These are phyloP conservation scores for Ogataea neopini DNA, from an alignment of 805 yeast genomes.

Conservation along the genomic window DNA sequence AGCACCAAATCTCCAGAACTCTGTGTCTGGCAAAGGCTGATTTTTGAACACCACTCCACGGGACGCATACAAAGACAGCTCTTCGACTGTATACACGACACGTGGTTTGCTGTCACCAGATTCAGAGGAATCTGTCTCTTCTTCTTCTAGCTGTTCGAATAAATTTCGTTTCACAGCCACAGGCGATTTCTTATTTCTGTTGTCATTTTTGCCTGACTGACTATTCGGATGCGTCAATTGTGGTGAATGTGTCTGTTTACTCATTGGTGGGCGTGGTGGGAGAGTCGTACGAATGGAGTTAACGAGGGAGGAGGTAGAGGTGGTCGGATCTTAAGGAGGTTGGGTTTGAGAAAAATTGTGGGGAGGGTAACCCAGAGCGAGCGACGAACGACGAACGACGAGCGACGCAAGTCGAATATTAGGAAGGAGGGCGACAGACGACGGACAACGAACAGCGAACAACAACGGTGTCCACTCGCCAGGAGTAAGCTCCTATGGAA, in stretches of 20 bases:
- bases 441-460: no score
- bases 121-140: neutral
- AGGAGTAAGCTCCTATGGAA: no score
- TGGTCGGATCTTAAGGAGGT: no score
- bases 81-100: constrained; percentile 20
- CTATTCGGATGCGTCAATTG: neutral
- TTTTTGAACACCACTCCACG: constrained; percentile 22
- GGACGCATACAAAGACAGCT: constrained; percentile 15
- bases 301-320: neutral
- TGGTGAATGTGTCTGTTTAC: constrained; percentile 1
- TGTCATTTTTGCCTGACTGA: neutral
- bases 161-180: constrained; percentile 16
- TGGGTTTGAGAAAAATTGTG: neutral
- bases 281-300: neutral
- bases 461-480: no score
- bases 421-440: no score
- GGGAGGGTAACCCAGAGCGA: constrained; percentile 2
- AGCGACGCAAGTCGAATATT: neutral
- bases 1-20: constrained; percentile 31
- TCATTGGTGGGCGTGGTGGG: neutral
- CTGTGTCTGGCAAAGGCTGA: constrained; percentile 21
- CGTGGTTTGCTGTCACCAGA: neutral
- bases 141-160: constrained; percentile 18
- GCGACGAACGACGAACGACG: neutral
- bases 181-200: constrained; percentile 12